These are phyloP conservation scores for Medakamo hakoo DNA, from an alignment of 139 green algal species.

Conservation along the genomic window DNA sequence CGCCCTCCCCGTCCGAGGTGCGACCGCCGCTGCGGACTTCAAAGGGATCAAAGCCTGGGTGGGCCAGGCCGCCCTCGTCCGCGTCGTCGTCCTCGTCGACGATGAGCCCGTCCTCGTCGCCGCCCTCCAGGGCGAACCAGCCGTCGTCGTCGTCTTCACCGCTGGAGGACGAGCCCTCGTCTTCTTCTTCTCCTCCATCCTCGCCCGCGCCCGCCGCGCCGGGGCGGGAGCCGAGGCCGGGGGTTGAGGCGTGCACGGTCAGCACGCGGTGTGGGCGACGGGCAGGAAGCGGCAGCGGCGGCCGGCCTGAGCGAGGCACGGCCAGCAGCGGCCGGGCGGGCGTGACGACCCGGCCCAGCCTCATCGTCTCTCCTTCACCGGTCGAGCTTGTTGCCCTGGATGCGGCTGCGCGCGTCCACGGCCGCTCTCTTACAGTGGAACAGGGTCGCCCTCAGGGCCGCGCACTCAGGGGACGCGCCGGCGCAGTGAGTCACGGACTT, in stretches of 20 bases:
- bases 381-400: conserved; percentile 63
- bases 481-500: conserved; percentile 38
- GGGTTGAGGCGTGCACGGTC: background rate
- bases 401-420: conserved; percentile 47
- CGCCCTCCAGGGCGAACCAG: background rate
- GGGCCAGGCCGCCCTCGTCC: conserved; percentile 9
- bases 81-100: conserved; percentile 2
- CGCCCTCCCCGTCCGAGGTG: background rate
- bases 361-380: conserved; percentile 4
- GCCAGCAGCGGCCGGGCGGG: background rate
- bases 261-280: background rate
- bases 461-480: conserved; percentile 35
- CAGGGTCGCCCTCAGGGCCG: conserved; percentile 35
- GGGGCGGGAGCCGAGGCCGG: background rate
- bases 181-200: background rate
- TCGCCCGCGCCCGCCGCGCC: background rate
- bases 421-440: conserved; percentile 53
- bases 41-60: background rate
- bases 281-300: background rate
- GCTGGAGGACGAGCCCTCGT: no score
- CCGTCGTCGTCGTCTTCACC: background rate
- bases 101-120: background rate
- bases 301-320: background rate
- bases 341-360: background rate
- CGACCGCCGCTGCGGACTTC: no score